Base-by-base conservation (phyloP, 768 basidiomycete genomes). In the Suillus bovinus region DNA sequence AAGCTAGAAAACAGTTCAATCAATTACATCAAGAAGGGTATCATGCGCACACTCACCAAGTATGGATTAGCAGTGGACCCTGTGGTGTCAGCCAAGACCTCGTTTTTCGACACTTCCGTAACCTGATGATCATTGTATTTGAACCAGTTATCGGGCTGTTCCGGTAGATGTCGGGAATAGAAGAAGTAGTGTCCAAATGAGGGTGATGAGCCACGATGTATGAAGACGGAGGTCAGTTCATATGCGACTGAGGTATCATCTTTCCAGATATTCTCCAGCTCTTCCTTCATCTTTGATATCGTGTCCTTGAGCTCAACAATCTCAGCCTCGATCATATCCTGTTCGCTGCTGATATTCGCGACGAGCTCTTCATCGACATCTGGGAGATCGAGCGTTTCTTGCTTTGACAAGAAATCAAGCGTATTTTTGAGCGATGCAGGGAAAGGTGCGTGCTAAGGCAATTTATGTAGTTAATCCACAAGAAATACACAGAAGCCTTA, bases 141-240 rank as follows among this genome's bases (percentile, higher is more conserved):
- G 83, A 95, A 94, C 93, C 95, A 98, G 49, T 83, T 81, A 61
- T 97, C 90, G 13, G 88, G 88, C 27, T 86, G 76, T 54, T 86
- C 84, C 1, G 94, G 96, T 16, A 97, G 80, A 72, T 94, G 83
- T 44, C 94, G 84, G 60, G 95, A 93, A 74, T 96, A 97, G 76
- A 98, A 93, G 81, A 94, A 99, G 75, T 97, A 97, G 72, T 97
- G 96, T 4, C 94, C 94, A 77, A 87, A 94, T 8, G 90, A 90
- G 2, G 93, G 88, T 20, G 88, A 90, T 59, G 88, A 84, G 54
- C 95, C 96, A 33, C 96, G 89, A 74, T 99, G 96, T 63, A 98
- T 90, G 79, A 94, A 99, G 22, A 98, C 96, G 11, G 93, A 92
- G 0, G 93, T 94, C 49, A 99, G 82, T 70, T 97, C 93, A 72